phyloP scores from a whole-genome alignment of 2,329 filamentous ascomycete species.

The Rosellinia necatrix region DNA sequence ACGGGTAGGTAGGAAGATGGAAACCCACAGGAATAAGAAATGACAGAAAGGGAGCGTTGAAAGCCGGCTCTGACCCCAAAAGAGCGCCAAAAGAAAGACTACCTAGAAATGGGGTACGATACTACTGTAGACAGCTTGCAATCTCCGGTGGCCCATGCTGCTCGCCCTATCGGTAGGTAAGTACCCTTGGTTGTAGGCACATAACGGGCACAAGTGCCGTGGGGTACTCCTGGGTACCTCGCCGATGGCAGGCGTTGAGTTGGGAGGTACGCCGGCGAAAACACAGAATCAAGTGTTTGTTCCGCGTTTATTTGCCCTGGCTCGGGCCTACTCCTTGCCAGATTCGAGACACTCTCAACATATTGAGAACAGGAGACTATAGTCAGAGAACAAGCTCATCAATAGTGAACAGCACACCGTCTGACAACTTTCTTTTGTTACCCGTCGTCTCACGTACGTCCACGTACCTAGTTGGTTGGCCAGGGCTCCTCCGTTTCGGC shows the following conservation, averaged over 20 bases:
- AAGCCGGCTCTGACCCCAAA: not conserved
- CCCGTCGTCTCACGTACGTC: constrained; percentile 16
- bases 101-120: constrained; percentile 13
- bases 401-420: constrained; percentile 18
- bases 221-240: no score
- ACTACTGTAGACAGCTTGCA: no score
- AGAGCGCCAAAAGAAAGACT: no score
- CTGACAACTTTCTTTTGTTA: constrained; percentile 13
- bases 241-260: no score
- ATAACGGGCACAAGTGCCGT: not conserved
- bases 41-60: not conserved
- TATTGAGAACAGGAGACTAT: not conserved
- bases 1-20: not conserved
- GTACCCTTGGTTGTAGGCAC: not conserved
- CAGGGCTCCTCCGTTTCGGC: no score
- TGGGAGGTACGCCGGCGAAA: no score
- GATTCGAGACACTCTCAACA: not conserved
- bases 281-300: no score
- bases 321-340: not conserved
- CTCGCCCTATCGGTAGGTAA: not conserved
- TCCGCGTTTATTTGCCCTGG: not conserved
- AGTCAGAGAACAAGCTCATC: not conserved
- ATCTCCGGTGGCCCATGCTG: constrained; percentile 26
- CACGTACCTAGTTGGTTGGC: not conserved
- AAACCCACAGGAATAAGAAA: no score